Evolutionary conservation across 1,139 yeast genomes (phyloP).

Genomic region (Suhomyces chickasaworum): DNA sequence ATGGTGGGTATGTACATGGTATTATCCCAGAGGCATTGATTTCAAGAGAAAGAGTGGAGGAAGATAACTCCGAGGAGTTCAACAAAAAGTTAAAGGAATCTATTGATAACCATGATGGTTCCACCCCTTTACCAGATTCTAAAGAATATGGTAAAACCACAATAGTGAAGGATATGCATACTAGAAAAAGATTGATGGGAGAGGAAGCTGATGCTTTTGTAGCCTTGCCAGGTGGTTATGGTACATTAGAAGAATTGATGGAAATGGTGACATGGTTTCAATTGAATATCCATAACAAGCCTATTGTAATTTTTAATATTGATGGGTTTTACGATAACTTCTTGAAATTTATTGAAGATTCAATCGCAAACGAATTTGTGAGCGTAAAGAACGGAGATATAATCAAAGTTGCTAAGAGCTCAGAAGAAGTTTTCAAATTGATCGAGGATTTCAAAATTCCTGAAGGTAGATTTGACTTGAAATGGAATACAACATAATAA

Average conservation of each 20-base stretch:
- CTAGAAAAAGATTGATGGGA: conserved; percentile 86
- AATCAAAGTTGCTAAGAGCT: conserved; percentile 65
- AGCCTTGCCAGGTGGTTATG: conserved; percentile 92
- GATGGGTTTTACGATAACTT: conserved; percentile 80
- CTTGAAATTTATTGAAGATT: conserved; percentile 56
- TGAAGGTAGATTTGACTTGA: conserved; percentile 71
- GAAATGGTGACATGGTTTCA: conserved; percentile 92
- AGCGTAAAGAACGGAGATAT: conserved; percentile 67
- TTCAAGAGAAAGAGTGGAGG: conserved; percentile 63
- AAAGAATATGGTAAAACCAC: conserved; percentile 74
- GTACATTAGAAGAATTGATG: conserved; percentile 86
- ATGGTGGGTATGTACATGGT: conserved; percentile 80
- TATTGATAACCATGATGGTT: conserved; percentile 56
- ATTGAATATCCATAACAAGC: conserved; percentile 80
- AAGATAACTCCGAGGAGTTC: conserved; percentile 42
- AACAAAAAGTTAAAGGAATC: conserved; percentile 49
- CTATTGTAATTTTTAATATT: conserved; percentile 74
- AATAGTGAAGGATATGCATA: conserved; percentile 86
- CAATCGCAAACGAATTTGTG: conserved; percentile 68
- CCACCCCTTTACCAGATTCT: conserved; percentile 64
- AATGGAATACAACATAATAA: conserved; percentile 50
- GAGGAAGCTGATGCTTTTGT: conserved; percentile 83
- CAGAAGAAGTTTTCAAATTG: conserved; percentile 64
- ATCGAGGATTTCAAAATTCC: conserved; percentile 68
- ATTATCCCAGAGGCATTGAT: conserved; percentile 84